phyloP scores from a whole-genome alignment of 1,284 basidiomycete genomes.

The Ceratobasidium sp. region DNA sequence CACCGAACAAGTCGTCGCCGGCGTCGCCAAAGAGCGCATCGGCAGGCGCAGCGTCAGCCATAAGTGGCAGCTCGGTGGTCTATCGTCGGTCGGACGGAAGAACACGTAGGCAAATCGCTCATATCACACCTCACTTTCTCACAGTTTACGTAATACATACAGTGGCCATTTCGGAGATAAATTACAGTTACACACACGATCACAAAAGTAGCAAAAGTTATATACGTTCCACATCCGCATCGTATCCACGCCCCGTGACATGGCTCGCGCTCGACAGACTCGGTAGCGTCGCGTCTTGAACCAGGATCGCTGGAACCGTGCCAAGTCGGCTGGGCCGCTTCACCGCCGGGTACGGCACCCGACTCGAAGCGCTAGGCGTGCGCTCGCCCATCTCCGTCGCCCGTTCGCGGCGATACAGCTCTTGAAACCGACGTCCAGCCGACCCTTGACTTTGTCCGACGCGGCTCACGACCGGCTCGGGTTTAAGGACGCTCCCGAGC shows the following conservation, averaged over 20 bases:
- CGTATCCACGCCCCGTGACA: conserved; percentile 40
- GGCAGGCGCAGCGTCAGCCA: not conserved
- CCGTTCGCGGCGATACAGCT: too few species aligned
- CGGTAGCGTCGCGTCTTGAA: conserved; percentile 35
- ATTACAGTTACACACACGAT: conserved; percentile 3
- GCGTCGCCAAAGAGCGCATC: conserved; percentile 34
- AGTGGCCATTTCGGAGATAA: not conserved
- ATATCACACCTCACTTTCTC: too few species aligned
- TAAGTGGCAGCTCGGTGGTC: too few species aligned
- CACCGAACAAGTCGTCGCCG: not conserved
- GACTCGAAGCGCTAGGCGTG: not conserved
- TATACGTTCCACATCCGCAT: conserved; percentile 35
- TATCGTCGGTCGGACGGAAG: too few species aligned
- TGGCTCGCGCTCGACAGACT: conserved; percentile 39
- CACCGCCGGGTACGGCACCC: conserved; percentile 13
- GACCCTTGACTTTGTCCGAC: too few species aligned
- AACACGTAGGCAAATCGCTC: too few species aligned
- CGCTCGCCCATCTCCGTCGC: too few species aligned
- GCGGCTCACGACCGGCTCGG: too few species aligned
- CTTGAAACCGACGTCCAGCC: too few species aligned
- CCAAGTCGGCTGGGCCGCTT: conserved; percentile 34
- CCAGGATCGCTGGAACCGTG: conserved; percentile 20
- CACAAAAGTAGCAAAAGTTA: not conserved
- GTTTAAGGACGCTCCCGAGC: too few species aligned
- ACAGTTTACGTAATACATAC: too few species aligned